Evolutionary conservation across 257 asterid genomes (phyloP).

Genomic region (Agastache rugosa): DNA sequence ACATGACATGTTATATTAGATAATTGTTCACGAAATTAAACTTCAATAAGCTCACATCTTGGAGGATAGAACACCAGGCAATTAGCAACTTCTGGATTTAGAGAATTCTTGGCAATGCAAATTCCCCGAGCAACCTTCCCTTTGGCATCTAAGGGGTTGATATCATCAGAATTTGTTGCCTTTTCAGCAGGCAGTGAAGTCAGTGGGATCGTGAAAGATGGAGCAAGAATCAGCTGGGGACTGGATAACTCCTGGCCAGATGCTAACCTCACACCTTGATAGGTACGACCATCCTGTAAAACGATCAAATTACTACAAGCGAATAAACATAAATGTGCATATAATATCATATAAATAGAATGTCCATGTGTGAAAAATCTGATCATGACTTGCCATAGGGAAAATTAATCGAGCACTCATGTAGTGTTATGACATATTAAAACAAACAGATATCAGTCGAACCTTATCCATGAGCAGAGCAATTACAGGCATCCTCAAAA

Average conservation of each 20-base stretch:
- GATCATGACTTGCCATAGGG: conserved; percentile 28
- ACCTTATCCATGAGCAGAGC: conserved; percentile 75
- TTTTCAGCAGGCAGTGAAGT: conserved; percentile 45
- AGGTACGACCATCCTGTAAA: conserved; percentile 62
- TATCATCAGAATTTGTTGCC: conserved; percentile 40
- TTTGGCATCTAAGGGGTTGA: conserved; percentile 38
- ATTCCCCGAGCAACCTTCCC: conserved; percentile 78
- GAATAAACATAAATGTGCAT: conserved; percentile 27
- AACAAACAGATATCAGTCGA: conserved; percentile 24
- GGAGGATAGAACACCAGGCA: conserved; percentile 85
- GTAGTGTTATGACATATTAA: conserved; percentile 12
- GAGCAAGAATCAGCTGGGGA: conserved; percentile 73
- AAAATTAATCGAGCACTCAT: conserved; percentile 25
- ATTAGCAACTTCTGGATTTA: conserved; percentile 65
- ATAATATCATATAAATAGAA: conserved; percentile 19
- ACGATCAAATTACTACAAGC: conserved; percentile 35
- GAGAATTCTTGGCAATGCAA: conserved; percentile 71
- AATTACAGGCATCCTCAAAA: conserved; percentile 75
- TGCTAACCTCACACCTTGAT: conserved; percentile 78
- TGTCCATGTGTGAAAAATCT: conserved; percentile 4
- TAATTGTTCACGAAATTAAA: conserved; percentile 19
- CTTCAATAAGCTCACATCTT: conserved; percentile 53
- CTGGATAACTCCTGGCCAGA: conserved; percentile 95
- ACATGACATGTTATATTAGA: conserved; percentile 4
- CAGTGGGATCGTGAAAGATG: conserved; percentile 58